Percentiles rank a stretch among this genome's conserved stretches.
phyloP scores from a whole-genome alignment of 371 early-diverging fungal genomes.

The Circinella minor region DNA sequence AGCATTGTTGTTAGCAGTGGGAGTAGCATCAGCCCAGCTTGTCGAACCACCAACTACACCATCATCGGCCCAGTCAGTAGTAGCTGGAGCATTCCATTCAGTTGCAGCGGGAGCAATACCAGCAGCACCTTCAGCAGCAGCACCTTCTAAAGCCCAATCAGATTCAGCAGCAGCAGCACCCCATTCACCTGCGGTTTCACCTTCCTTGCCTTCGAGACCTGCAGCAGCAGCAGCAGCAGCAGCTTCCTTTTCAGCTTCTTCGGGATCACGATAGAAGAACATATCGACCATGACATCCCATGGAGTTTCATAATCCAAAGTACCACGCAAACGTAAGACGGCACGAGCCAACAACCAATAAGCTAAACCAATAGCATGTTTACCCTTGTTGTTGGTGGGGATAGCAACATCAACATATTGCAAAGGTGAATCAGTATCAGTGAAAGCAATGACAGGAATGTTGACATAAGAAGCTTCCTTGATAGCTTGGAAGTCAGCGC shows the following conservation, averaged over 20 bases:
- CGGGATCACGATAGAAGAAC: constrained; percentile 98
- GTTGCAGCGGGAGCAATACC: constrained; percentile 16
- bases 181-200: constrained; percentile 17
- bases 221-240: constrained; percentile 34
- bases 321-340: constrained; percentile 97
- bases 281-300: constrained; percentile 98
- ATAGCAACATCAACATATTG: constrained; percentile 98
- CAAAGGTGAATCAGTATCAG: constrained; percentile 97
- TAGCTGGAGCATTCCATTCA: constrained; percentile 37
- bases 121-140: constrained; percentile 23
- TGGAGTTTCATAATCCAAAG: constrained; percentile 77
- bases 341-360: constrained; percentile 98
- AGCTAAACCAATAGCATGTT: constrained; percentile 97
- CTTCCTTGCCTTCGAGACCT: constrained; percentile 16
- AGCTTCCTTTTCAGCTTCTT: constrained; percentile 83
- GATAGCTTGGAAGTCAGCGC: constrained; percentile 98
- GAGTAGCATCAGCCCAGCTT: constrained; percentile 24
- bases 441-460: constrained; percentile 99
- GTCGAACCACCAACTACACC: constrained; percentile 24
- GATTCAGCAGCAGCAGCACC: constrained; percentile 12
- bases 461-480: constrained; percentile 99
- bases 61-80: constrained; percentile 43
- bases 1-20: constrained; percentile 14
- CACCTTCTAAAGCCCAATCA: constrained; percentile 13
- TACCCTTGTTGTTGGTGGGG: constrained; percentile 99